A percentile compares a stretch with the other conserved stretches of the same genome.
These are phyloP conservation scores for Saccharomycopsis sp. DNA, from an alignment of 805 yeast species.

Conservation along the genomic window DNA sequence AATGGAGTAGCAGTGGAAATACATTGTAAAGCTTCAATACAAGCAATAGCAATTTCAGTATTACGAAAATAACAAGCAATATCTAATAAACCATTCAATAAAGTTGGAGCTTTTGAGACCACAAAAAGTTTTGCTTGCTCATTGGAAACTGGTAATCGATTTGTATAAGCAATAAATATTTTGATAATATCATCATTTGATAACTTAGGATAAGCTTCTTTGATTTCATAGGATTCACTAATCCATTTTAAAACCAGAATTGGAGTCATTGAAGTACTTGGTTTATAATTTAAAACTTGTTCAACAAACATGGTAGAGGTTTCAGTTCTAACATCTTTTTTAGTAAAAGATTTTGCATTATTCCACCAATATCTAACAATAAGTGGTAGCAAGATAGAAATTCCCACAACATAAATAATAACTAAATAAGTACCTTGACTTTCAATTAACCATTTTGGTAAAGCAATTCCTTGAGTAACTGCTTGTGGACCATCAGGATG, in stretches of 20 bases:
- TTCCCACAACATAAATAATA: slow-evolving; percentile 50
- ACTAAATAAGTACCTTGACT: slow-evolving; percentile 64
- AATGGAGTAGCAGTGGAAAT: slow-evolving; percentile 64
- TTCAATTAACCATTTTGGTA: slow-evolving; percentile 85
- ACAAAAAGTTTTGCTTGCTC: slow-evolving; percentile 41
- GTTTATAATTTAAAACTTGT: slow-evolving; percentile 61
- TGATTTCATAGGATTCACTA: slow-evolving; percentile 57
- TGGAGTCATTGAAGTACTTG: slow-evolving; percentile 50
- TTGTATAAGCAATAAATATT: slow-evolving; percentile 47
- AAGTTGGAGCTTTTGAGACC: slow-evolving; percentile 51
- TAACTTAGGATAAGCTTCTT: slow-evolving; percentile 28
- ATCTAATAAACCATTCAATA: slow-evolving; percentile 66
- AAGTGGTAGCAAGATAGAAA: slow-evolving; percentile 72
- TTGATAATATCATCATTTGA: slow-evolving; percentile 37
- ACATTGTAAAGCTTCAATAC: slow-evolving; percentile 58
- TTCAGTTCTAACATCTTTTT: slow-evolving; percentile 67
- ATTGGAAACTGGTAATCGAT: slow-evolving; percentile 33
- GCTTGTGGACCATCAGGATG: slow-evolving; percentile 98
- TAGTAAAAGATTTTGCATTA: slow-evolving; percentile 67
- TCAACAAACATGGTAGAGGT: slow-evolving; percentile 78
- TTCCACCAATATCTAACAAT: slow-evolving; percentile 89
- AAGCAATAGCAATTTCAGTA: slow-evolving; percentile 47
- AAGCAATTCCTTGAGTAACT: slow-evolving; percentile 83
- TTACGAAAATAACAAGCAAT: slow-evolving; percentile 74
- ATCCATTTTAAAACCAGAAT: slow-evolving; percentile 49